phyloP scores from a whole-genome alignment of 176 grass and related monocot genomes.

The Thalia dealbata region DNA sequence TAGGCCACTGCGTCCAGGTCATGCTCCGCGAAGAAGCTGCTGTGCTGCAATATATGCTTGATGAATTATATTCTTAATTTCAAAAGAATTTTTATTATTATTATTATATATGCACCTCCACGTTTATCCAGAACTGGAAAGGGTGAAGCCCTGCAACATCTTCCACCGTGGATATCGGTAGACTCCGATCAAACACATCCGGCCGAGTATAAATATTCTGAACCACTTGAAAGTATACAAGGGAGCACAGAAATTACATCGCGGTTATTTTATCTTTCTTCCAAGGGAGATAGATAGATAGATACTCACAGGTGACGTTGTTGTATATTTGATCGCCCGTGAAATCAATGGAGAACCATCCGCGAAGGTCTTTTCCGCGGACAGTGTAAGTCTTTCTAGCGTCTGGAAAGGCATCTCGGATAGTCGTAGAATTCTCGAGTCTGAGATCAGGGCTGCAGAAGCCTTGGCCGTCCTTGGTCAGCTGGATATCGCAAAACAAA shows the following conservation, averaged over 20 bases:
- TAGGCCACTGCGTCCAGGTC: slow-evolving; percentile 43
- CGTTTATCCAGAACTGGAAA: slow-evolving; percentile 64
- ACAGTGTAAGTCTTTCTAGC: neutral
- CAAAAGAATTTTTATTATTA: too few relatives aligned
- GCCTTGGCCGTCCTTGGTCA: slow-evolving; percentile 14
- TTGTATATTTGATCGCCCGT: slow-evolving; percentile 54
- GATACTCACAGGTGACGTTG: slow-evolving; percentile 46
- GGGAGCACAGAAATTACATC: neutral
- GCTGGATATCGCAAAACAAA: slow-evolving; percentile 16
- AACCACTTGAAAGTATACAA: slow-evolving; percentile 46
- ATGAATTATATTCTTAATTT: too few relatives aligned
- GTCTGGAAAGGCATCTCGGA: slow-evolving; percentile 2
- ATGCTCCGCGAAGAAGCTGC: slow-evolving; percentile 45
- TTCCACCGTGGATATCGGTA: slow-evolving; percentile 43
- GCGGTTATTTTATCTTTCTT: neutral
- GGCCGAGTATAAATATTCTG: slow-evolving; percentile 89
- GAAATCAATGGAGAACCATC: slow-evolving; percentile 82
- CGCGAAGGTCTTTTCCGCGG: slow-evolving; percentile 8
- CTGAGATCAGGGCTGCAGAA: slow-evolving; percentile 1
- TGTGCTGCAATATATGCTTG: slow-evolving; percentile 36
- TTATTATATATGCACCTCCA: too few relatives aligned
- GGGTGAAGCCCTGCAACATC: slow-evolving; percentile 46
- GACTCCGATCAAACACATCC: slow-evolving; percentile 61
- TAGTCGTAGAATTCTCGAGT: slow-evolving; percentile 25
- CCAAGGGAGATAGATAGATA: neutral